Conservation (phyloP, 805 yeast species). For the Brettanomyces custersianus region DNA sequence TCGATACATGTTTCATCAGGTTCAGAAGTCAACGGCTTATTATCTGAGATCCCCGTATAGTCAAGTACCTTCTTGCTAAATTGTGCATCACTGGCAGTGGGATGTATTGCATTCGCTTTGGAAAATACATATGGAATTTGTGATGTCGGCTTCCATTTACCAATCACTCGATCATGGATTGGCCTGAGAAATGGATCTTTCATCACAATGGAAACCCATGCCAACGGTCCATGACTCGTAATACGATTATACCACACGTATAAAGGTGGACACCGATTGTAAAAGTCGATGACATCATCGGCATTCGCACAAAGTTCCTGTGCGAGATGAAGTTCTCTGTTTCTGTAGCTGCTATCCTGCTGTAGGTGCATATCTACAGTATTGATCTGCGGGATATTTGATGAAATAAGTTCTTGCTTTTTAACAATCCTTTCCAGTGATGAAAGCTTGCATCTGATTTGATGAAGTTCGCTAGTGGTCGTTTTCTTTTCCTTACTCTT, state of each 20-base stretch:
- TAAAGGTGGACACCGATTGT: slow-evolving; percentile 34
- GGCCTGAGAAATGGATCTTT: slow-evolving; percentile 34
- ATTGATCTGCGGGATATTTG: neutral
- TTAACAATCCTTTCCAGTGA: neutral
- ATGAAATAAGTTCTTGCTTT: too few relatives aligned
- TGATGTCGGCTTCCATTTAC: slow-evolving; percentile 1
- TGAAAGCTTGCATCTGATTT: neutral
- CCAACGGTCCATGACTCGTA: slow-evolving; percentile 42
- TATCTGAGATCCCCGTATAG: neutral
- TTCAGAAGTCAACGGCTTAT: neutral
- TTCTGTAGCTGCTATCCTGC: neutral
- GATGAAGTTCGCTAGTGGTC: neutral
- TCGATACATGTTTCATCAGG: neutral
- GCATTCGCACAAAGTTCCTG: slow-evolving; percentile 8
- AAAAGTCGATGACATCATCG: slow-evolving; percentile 32
- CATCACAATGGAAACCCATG: slow-evolving; percentile 38
- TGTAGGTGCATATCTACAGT: neutral
- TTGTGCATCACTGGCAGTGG: neutral
- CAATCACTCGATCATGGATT: slow-evolving; percentile 24
- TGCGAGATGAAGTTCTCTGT: neutral
- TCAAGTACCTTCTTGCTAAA: neutral
- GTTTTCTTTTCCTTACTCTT: neutral
- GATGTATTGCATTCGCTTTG: neutral
- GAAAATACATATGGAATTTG: neutral
- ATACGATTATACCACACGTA: slow-evolving; percentile 31